A percentile compares a stretch with the other conserved stretches of the same genome.
These are phyloP conservation scores for Thecaphora thlaspeos DNA, from an alignment of 1,284 basidiomycete genomes.

Conservation along the genomic window DNA sequence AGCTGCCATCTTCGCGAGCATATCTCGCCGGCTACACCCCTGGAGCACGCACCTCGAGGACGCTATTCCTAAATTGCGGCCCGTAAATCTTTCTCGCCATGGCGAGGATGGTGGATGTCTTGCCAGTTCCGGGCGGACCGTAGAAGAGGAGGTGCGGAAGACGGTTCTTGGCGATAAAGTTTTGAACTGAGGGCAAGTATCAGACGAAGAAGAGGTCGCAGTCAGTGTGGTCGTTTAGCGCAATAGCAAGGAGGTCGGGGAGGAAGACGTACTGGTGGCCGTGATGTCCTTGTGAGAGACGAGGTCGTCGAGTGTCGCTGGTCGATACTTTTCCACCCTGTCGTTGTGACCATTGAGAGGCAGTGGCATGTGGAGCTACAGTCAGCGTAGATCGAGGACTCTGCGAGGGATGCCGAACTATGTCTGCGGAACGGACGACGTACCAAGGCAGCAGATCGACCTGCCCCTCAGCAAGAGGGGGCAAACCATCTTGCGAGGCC, in stretches of 20 bases:
- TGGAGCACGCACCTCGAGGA: constrained; percentile 85
- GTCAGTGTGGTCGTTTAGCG: not conserved
- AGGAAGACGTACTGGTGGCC: constrained; percentile 31
- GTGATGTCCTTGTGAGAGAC: constrained; percentile 56
- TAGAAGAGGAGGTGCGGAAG: constrained; percentile 95
- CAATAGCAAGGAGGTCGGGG: not conserved
- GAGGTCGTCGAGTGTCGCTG: constrained; percentile 50
- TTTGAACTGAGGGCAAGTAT: constrained; percentile 52
- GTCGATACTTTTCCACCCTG: constrained; percentile 57
- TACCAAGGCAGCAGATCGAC: constrained; percentile 17
- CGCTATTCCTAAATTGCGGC: constrained; percentile 75
- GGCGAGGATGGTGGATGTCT: constrained; percentile 96
- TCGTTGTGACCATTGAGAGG: not conserved
- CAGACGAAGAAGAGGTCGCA: not conserved
- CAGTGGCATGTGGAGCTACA: no score
- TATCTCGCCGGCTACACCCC: no score
- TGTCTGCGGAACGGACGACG: not conserved
- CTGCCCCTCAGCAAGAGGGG: no score
- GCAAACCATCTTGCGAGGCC: not conserved
- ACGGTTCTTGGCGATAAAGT: constrained; percentile 91
- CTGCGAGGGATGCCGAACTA: no score
- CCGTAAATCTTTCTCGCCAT: constrained; percentile 93
- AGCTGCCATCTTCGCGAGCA: no score
- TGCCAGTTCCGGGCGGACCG: constrained; percentile 94
- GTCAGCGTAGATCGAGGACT: no score